Evolutionary conservation across 2,329 filamentous ascomycete species (phyloP).

Genomic region (Calonectria honghensis): DNA sequence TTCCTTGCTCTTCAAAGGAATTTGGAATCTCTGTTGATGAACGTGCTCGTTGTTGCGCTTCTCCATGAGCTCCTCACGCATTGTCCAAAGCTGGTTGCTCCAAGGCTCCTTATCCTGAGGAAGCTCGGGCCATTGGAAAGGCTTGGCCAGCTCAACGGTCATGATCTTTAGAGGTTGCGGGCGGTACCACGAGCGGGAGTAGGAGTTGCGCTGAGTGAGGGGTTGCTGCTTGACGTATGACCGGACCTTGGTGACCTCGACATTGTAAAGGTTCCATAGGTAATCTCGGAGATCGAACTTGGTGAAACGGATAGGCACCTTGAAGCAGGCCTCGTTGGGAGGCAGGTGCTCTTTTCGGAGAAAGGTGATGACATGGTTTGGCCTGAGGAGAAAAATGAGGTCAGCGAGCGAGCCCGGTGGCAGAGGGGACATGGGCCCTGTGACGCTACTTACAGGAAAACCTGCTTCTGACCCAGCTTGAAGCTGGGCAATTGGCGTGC

Average conservation of each 20-base stretch:
- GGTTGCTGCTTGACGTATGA: slow-evolving; percentile 82
- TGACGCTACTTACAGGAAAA: slow-evolving; percentile 70
- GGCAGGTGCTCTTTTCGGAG: slow-evolving; percentile 82
- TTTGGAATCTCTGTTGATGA: slow-evolving; percentile 57
- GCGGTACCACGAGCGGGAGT: slow-evolving; percentile 78
- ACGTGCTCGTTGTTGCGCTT: slow-evolving; percentile 62
- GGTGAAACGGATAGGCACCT: slow-evolving; percentile 92
- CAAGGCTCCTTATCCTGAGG: slow-evolving; percentile 78
- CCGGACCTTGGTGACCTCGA: slow-evolving; percentile 83
- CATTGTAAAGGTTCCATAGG: slow-evolving; percentile 88
- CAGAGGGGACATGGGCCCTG: neutral
- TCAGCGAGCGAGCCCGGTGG: slow-evolving; percentile 19
- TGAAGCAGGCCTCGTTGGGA: slow-evolving; percentile 90
- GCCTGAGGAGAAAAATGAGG: slow-evolving; percentile 70
- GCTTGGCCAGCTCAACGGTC: slow-evolving; percentile 91
- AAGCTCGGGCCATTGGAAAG: slow-evolving; percentile 89
- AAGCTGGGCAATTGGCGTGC: slow-evolving; percentile 66
- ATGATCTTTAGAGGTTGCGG: slow-evolving; percentile 89
- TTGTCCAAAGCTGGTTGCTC: slow-evolving; percentile 77
- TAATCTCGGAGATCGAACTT: slow-evolving; percentile 98
- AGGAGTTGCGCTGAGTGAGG: slow-evolving; percentile 71
- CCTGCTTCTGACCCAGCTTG: slow-evolving; percentile 71
- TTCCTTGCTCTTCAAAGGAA: slow-evolving; percentile 65
- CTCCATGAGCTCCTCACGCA: slow-evolving; percentile 68
- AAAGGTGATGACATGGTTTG: slow-evolving; percentile 87